Percentiles rank a stretch among this genome's conserved stretches.
Conservation (phyloP, 805 yeast genomes). For the Saturnispora kantuleensis region DNA sequence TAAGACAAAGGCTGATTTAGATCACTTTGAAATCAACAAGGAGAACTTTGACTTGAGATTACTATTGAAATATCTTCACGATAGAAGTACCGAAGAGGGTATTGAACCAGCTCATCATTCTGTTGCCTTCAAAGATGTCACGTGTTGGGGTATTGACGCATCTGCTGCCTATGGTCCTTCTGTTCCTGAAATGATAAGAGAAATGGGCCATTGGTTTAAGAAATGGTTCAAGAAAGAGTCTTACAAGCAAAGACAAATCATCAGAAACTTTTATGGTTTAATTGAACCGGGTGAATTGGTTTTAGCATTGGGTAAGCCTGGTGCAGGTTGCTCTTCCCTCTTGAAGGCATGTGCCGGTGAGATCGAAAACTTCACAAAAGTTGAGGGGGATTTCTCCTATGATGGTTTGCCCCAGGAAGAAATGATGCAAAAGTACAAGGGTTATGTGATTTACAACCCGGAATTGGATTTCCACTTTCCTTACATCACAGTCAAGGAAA, state of each 20-base stretch:
- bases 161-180: conserved; percentile 33
- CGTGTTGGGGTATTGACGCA: conserved; percentile 37
- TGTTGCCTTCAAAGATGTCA: conserved; percentile 33
- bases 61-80: conserved; percentile 27
- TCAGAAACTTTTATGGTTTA: conserved; percentile 17
- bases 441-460: conserved; percentile 42
- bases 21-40: conserved; percentile 10
- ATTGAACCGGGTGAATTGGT: conserved; percentile 43
- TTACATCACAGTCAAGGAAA: conserved; percentile 42
- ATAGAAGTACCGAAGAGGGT: conserved; percentile 36
- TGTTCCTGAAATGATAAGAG: conserved; percentile 7
- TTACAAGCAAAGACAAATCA: conserved; percentile 14
- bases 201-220: conserved; percentile 19
- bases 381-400: conserved; percentile 33
- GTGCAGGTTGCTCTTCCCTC: conserved; percentile 56
- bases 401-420: conserved; percentile 38
- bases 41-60: conserved; percentile 31
- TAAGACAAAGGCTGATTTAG: conserved; percentile 30
- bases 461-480: conserved; percentile 51
- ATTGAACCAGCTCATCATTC: conserved; percentile 32
- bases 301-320: conserved; percentile 47
- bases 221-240: conserved; percentile 15
- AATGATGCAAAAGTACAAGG: conserved; percentile 36
- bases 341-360: conserved; percentile 38
- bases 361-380: conserved; percentile 28